Evolutionary conservation across 2,329 filamentous ascomycete species (phyloP).

Genomic region (Botrytis hyacinthi): DNA sequence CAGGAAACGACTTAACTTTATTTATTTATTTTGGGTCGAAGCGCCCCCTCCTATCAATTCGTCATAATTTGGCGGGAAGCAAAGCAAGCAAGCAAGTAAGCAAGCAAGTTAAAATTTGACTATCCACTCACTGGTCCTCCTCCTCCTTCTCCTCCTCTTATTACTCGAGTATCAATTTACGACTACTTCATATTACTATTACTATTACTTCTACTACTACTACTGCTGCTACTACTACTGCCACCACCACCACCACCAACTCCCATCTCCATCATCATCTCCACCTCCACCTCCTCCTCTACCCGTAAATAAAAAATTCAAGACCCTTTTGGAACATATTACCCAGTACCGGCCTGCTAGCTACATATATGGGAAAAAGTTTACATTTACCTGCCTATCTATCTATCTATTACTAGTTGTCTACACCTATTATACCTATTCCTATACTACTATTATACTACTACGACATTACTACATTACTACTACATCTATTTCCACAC

Average conservation of each 20-base stretch:
- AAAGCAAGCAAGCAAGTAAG: neutral
- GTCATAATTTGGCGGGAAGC: neutral
- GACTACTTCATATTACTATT: neutral
- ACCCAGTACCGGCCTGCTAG: neutral
- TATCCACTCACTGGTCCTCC: neutral
- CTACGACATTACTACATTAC: neutral
- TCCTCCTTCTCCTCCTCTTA: neutral
- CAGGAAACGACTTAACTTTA: neutral
- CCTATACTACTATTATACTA: too few relatives aligned
- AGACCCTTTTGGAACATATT: neutral
- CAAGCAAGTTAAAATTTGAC: neutral
- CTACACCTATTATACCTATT: neutral
- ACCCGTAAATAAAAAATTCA: neutral
- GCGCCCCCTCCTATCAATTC: slow-evolving; percentile 4
- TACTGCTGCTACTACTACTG: neutral
- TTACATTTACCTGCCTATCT: neutral
- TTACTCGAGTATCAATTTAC: neutral
- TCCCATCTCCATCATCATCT: neutral
- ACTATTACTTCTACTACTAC: neutral
- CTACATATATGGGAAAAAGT: neutral
- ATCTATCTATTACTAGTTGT: neutral
- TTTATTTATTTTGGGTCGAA: neutral
- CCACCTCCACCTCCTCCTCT: neutral
- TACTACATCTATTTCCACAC: neutral
- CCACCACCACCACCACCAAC: neutral